Base-by-base conservation (phyloP, 2,329 filamentous ascomycete species). In the Fusarium camptoceras region DNA sequence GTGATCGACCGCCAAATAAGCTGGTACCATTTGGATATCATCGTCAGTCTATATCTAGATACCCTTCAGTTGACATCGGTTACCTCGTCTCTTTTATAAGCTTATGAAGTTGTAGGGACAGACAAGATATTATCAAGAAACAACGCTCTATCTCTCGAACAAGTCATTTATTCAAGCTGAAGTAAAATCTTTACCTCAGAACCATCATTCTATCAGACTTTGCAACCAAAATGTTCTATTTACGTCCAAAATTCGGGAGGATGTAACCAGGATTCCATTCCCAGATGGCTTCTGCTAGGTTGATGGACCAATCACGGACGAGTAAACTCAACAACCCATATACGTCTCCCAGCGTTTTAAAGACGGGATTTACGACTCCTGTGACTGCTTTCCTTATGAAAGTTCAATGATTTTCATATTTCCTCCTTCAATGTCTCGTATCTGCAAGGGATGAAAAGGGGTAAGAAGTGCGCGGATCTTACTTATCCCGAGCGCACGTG, bases 401-500 rank as follows among this genome's bases (percentile, higher is more conserved):
- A 20, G 11, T 24, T 15, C 11, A 11, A 4, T 16, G 5, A 27
- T 34, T 22, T 18, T 20, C 31, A 34, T 18, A 34, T 16, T 6
- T 12, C n/a, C 8, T 20, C 3, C 18, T 2, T 2, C 0, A 56
- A 30, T 46, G 51, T 64, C 59, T 64, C 22, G 25, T 9, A 30
- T 46, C 27, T 49, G 54, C 39, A 22, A 66, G 44, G 30, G 22
- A 49, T 20, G 43, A 55, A 66, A 57, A n/a, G 34, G 30, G 55
- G 62, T 62, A 56, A 46, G 28, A 15, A 43, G 28, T 65, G 12
- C 12, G 37, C 63, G 63, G 63, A 66, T 66, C 63, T 66, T 66
- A 61, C 63, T 66, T 66, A 66, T 66, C 63, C 63, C 63, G 63
- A 50, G 42, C 28, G 46, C 64, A 67, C 57, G 64, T 63, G 63